These are phyloP conservation scores for Omphalotus olearius DNA, from an alignment of 1,284 basidiomycete species.

Conservation along the genomic window DNA sequence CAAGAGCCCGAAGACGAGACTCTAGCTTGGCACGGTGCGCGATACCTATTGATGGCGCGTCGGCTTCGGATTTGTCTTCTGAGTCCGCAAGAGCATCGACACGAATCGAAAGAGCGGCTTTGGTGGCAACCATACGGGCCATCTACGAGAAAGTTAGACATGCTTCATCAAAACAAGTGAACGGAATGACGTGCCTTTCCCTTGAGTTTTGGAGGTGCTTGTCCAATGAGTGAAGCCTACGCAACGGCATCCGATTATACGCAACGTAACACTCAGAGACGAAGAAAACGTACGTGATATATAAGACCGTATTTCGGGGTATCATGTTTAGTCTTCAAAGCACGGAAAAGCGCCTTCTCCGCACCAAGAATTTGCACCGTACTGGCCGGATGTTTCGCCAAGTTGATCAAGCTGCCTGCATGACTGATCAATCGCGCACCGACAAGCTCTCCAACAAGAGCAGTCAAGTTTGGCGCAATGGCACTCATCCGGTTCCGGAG, in stretches of 20 bases:
- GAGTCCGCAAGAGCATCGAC: constrained; percentile 94
- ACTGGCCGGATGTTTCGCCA: constrained; percentile 96
- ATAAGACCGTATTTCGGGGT: constrained; percentile 98
- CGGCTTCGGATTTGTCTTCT: constrained; percentile 83
- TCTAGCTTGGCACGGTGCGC: constrained; percentile 95
- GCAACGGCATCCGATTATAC: constrained; percentile 10
- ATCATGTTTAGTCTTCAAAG: constrained; percentile 98
- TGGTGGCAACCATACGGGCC: constrained; percentile 99
- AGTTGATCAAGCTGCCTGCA: constrained; percentile 89
- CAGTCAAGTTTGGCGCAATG: constrained; percentile 95
- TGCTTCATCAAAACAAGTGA: background rate
- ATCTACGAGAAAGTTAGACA: constrained; percentile 48
- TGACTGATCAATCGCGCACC: constrained; percentile 96
- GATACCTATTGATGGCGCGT: constrained; percentile 83
- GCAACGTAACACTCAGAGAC: constrained; percentile 6
- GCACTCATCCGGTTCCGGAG: constrained; percentile 96
- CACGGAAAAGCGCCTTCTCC: constrained; percentile 97
- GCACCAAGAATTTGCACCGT: constrained; percentile 98
- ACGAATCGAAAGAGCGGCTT: constrained; percentile 93
- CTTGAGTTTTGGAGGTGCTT: constrained; percentile 97
- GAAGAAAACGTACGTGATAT: constrained; percentile 70
- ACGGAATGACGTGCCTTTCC: constrained; percentile 66
- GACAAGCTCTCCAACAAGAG: constrained; percentile 94
- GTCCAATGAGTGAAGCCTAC: constrained; percentile 90
- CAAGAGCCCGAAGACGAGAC: constrained; percentile 86